A percentile compares a stretch with the other conserved stretches of the same genome.
Evolutionary conservation across 2,329 filamentous ascomycete genomes (phyloP).

Genomic region (Aspergillus puulaauensis): DNA sequence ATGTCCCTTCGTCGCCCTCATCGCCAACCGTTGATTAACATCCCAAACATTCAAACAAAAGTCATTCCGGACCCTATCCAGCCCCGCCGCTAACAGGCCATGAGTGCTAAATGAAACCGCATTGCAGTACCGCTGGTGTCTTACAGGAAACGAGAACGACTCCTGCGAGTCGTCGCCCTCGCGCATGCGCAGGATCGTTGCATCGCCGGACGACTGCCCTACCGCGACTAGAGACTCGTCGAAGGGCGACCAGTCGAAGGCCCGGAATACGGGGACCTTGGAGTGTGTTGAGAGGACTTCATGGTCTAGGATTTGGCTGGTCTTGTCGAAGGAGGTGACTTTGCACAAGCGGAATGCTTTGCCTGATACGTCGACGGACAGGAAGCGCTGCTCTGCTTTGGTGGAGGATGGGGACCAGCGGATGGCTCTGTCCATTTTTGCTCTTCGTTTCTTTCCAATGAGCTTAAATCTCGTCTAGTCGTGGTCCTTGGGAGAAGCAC

Average conservation of each 20-base stretch:
- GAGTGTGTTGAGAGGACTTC: conserved; percentile 53
- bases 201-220: conserved; percentile 62
- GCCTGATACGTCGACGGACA: conserved; percentile 61
- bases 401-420: conserved; percentile 63
- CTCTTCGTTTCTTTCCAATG: background rate
- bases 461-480: background rate
- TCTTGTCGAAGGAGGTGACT: conserved; percentile 41
- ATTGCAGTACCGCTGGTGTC: conserved; percentile 64
- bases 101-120: conserved; percentile 60
- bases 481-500: background rate
- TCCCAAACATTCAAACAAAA: conserved; percentile 67
- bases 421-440: conserved; percentile 50
- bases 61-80: conserved; percentile 64
- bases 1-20: conserved; percentile 32
- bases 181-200: conserved; percentile 57
- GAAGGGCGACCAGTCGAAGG: conserved; percentile 65
- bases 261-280: conserved; percentile 60
- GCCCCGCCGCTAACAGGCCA: conserved; percentile 59
- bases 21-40: conserved; percentile 49
- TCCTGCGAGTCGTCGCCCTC: conserved; percentile 50
- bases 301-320: conserved; percentile 46
- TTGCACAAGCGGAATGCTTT: conserved; percentile 60
- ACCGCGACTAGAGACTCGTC: conserved; percentile 60
- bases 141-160: conserved; percentile 55
- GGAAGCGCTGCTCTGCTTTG: conserved; percentile 54